Conservation (phyloP, 176 grass and related monocot genomes). For the Typha latifolia region DNA sequence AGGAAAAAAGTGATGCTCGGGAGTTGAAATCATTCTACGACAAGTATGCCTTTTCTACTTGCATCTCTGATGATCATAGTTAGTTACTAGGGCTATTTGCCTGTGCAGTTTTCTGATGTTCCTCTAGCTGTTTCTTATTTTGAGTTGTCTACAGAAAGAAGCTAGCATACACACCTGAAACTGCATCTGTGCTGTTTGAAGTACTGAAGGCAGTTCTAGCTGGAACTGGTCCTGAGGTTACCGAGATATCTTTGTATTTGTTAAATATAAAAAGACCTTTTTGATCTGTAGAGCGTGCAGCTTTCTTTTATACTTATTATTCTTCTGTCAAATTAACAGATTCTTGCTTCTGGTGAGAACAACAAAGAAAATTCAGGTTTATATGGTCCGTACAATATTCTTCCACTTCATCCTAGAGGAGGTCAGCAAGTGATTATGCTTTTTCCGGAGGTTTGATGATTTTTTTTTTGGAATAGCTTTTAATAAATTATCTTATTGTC, state of each 20-base stretch:
- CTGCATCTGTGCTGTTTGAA: slow-evolving; percentile 48
- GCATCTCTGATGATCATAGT: slow-evolving; percentile 7
- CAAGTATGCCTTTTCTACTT: slow-evolving; percentile 27
- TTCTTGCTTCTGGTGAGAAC: slow-evolving; percentile 28
- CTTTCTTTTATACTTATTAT: slow-evolving; percentile 18
- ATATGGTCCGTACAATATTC: slow-evolving; percentile 63
- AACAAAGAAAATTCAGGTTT: slow-evolving; percentile 49
- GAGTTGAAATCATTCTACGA: slow-evolving; percentile 72
- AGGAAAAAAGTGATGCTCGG: slow-evolving; percentile 66
- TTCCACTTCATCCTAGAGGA: slow-evolving; percentile 61
- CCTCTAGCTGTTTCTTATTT: slow-evolving; percentile 1
- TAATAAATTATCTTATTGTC: too few species aligned
- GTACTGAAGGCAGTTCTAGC: slow-evolving; percentile 58
- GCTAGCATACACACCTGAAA: slow-evolving; percentile 35
- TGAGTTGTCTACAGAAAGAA: slow-evolving; percentile 54
- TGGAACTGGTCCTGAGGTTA: slow-evolving; percentile 53
- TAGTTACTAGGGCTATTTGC: not conserved
- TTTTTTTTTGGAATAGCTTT: not conserved
- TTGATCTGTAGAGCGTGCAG: too few species aligned
- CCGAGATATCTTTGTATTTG: not conserved
- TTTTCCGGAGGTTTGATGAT: slow-evolving; percentile 58
- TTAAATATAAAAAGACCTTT: not conserved
- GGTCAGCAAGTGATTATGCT: slow-evolving; percentile 74
- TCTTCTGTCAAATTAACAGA: slow-evolving; percentile 36
- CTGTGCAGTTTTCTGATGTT: not conserved